Evolutionary conservation across 169 alveolate genomes (phyloP).

Genomic region (Plasmodium coatneyi): DNA sequence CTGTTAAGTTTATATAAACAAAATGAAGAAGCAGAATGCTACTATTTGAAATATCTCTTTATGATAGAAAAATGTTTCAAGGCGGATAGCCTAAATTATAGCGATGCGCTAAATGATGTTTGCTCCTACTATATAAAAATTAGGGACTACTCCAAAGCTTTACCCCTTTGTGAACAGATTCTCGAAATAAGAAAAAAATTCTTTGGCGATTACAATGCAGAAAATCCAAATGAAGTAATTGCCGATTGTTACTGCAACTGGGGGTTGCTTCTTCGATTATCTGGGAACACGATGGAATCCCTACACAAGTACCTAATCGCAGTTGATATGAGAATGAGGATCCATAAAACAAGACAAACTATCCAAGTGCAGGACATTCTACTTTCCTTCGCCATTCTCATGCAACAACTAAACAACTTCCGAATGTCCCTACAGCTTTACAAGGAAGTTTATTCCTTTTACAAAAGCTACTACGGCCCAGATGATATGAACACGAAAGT

Average conservation of each 20-base stretch:
- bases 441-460: slow-evolving; percentile 85
- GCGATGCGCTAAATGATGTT: slow-evolving; percentile 83
- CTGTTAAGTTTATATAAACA: slow-evolving; percentile 78
- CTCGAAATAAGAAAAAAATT: slow-evolving; percentile 80
- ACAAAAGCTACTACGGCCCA: slow-evolving; percentile 83
- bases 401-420: slow-evolving; percentile 86
- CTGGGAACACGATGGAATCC: slow-evolving; percentile 86
- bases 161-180: slow-evolving; percentile 79
- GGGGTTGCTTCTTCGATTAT: slow-evolving; percentile 84
- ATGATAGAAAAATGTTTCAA: slow-evolving; percentile 45
- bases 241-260: slow-evolving; percentile 89
- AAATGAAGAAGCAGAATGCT: slow-evolving; percentile 74
- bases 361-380: slow-evolving; percentile 86
- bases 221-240: slow-evolving; percentile 82
- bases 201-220: slow-evolving; percentile 83
- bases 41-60: slow-evolving; percentile 68
- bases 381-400: slow-evolving; percentile 87
- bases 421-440: slow-evolving; percentile 85
- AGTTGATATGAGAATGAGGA: slow-evolving; percentile 89
- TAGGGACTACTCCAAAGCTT: slow-evolving; percentile 82
- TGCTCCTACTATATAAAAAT: slow-evolving; percentile 79
- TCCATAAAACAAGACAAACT: slow-evolving; percentile 83
- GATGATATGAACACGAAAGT: slow-evolving; percentile 84
- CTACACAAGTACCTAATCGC: slow-evolving; percentile 86
- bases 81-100: slow-evolving; percentile 68